Evolutionary conservation across 208 protist species (phyloP), one percentile per base, ranked within the genome.

Genomic region (Acanthamoeba divionensis): DNA sequence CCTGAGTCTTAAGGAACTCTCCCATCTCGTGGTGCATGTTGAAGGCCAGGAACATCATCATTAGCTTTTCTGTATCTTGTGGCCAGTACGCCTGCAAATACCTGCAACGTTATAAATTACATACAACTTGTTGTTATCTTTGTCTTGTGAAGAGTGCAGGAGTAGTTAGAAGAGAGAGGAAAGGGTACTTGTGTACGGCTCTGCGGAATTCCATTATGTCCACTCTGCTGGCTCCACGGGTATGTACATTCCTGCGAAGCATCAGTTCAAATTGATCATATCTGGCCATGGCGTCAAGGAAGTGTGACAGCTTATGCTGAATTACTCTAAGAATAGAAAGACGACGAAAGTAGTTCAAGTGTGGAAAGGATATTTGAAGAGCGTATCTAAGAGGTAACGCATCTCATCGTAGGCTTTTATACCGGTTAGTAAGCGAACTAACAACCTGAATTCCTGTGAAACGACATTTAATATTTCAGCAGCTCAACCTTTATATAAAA

Each of bases 21-120:
- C 79, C 79, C 54, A 69, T 69, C 57, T 87, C 79, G 55, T 50
- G 79, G 79, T 87, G 79, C 79, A 87, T 87, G 57, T 67, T 87
- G 57, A 87, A 87, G 55, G 54, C 54, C 6, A 87, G 57, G 55
- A 69, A 87, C 54, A 87, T 63, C 79, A 87, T 87, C 54, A 67
- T 87, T 15, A 87, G 29, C 55, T 67, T 87, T 21, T 87, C 79
- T 13, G 9, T 87, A 44, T 87, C 79, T 21, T 48, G 3, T 5
- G 79, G 44, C 57, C 69, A 44, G 79, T 54, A 41, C 26, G 50
- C 29, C 8, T 33, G 47, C 10, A 87, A 21, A 21, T 57, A 21
- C 21, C n/a, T n/a, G n/a, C n/a, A n/a, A n/a, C n/a, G n/a, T n/a
- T n/a, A n/a, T n/a, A n/a, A n/a, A n/a, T n/a, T n/a, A n/a, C n/a